Evolutionary conservation across 148 eudicot species (phyloP).

Genomic region (Spergularia marina): DNA sequence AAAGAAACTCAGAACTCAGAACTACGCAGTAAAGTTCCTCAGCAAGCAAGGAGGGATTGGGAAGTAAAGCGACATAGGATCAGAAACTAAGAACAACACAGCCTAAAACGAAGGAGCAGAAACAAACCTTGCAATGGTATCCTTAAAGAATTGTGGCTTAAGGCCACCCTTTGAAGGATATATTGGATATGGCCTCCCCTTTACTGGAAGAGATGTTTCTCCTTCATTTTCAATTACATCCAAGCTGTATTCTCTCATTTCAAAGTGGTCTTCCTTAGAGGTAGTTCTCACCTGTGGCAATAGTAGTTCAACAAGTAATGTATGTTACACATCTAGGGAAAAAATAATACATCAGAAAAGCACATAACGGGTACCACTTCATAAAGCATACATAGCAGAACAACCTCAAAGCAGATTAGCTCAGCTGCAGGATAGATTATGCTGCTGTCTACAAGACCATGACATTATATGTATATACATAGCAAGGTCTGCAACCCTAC

Average conservation of each 20-base stretch:
- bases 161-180: slow-evolving; percentile 87
- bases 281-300: slow-evolving; percentile 59
- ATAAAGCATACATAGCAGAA: neutral
- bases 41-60: neutral
- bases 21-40: neutral
- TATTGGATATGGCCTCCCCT: slow-evolving; percentile 75
- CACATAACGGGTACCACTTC: neutral
- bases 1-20: neutral
- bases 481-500: neutral
- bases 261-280: slow-evolving; percentile 67
- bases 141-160: slow-evolving; percentile 63
- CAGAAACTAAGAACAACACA: slow-evolving; percentile 8
- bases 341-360: neutral
- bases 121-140: slow-evolving; percentile 63
- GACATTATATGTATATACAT: neutral
- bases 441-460: neutral
- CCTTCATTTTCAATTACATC: slow-evolving; percentile 64
- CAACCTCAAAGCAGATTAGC: neutral
- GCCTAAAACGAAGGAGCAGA: slow-evolving; percentile 5
- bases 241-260: slow-evolving; percentile 80
- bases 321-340: neutral
- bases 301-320: slow-evolving; percentile 13
- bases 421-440: neutral
- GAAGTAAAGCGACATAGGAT: neutral
- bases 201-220: slow-evolving; percentile 44